Percentiles rank a stretch among this genome's conserved stretches.
phyloP scores from a whole-genome alignment of 345 rosid genomes.

The Cardamine chenopodiifolia region DNA sequence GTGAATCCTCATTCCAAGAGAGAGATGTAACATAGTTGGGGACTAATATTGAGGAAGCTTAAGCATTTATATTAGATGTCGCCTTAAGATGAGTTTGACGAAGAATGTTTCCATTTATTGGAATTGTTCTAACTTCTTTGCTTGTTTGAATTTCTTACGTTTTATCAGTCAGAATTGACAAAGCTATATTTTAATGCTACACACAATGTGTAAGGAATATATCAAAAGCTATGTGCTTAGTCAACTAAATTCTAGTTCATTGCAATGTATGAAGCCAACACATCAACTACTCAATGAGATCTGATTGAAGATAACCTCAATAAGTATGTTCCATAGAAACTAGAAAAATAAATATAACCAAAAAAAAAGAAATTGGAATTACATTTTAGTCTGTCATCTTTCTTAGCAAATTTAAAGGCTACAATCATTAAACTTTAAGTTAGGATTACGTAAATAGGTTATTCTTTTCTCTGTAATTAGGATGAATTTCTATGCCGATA shows the following conservation, averaged over 20 bases:
- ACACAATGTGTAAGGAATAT: not conserved
- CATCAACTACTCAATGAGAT: not conserved
- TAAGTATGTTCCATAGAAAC: too few species aligned
- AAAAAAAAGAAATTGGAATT: too few species aligned
- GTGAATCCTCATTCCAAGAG: not conserved
- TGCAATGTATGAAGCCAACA: not conserved
- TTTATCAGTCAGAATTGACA: not conserved
- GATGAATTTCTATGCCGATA: too few species aligned
- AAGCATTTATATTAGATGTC: not conserved
- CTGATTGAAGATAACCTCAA: too few species aligned
- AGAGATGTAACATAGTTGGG: not conserved
- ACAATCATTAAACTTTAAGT: too few species aligned
- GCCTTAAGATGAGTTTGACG: not conserved
- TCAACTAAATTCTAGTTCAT: conserved; percentile 20
- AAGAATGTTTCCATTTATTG: conserved; percentile 12
- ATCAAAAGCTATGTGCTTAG: not conserved
- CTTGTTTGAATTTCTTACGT: not conserved
- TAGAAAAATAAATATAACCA: too few species aligned
- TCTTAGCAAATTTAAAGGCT: too few species aligned
- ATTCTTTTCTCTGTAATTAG: too few species aligned
- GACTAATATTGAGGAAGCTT: not conserved
- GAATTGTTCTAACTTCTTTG: not conserved
- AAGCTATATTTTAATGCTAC: not conserved
- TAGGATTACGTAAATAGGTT: too few species aligned
- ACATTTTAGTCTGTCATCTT: too few species aligned